phyloP scores from a whole-genome alignment of 495 filamentous ascomycete species.

The Neurospora sp. region DNA sequence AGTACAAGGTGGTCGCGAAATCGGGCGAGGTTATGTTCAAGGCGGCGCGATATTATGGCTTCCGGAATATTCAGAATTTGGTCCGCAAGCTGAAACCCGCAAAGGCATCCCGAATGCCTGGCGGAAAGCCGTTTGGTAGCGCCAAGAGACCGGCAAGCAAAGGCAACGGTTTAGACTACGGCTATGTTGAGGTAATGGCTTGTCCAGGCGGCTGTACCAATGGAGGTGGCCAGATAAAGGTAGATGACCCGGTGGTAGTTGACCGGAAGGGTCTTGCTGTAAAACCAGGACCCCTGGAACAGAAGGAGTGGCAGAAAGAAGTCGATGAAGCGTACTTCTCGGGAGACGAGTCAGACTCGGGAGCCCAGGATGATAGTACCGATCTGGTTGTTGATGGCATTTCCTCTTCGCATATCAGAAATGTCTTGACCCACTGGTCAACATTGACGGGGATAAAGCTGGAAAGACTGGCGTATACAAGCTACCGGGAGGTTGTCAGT shows the following conservation, averaged over 20 bases:
- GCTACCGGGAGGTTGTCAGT: constrained; percentile 83
- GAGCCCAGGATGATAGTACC: constrained; percentile 10
- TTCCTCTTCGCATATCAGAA: constrained; percentile 43
- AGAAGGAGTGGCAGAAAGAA: constrained; percentile 73
- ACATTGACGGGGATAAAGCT: constrained; percentile 54
- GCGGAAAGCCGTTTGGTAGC: constrained; percentile 43
- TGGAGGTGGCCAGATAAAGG: constrained; percentile 89
- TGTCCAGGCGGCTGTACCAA: constrained; percentile 97
- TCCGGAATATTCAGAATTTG: constrained; percentile 95
- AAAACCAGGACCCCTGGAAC: constrained; percentile 57
- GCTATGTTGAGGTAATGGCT: constrained; percentile 97
- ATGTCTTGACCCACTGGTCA: constrained; percentile 64
- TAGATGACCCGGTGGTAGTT: constrained; percentile 55
- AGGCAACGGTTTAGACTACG: constrained; percentile 48
- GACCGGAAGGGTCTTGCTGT: constrained; percentile 32
- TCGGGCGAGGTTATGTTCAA: constrained; percentile 55
- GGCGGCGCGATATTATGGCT: constrained; percentile 88
- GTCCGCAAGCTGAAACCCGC: constrained; percentile 81
- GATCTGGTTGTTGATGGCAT: constrained; percentile 45
- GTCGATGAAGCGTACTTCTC: constrained; percentile 96
- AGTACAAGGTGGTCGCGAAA: constrained; percentile 54
- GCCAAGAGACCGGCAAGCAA: constrained; percentile 38
- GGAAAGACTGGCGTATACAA: constrained; percentile 70
- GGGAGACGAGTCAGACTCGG: constrained; percentile 46
- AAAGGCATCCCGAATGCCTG: constrained; percentile 63